Conservation (phyloP, 2,329 filamentous ascomycete species). For the Epichloe sibirici region DNA sequence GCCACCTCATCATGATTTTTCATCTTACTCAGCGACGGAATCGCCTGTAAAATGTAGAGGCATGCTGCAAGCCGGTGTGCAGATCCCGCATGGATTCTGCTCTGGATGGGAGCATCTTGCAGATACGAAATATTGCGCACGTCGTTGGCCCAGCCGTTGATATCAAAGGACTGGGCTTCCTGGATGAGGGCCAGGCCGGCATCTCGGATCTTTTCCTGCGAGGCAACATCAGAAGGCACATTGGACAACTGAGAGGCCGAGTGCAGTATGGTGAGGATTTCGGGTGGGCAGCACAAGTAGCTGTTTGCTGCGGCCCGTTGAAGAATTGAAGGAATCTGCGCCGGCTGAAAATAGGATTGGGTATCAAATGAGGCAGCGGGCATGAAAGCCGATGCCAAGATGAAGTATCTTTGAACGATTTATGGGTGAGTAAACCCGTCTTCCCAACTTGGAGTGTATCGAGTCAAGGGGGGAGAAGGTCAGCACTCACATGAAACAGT, state of each 20-base stretch:
- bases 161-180: conserved; percentile 27
- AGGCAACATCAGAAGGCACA: conserved; percentile 13
- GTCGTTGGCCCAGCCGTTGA: conserved; percentile 27
- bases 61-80: conserved; percentile 32
- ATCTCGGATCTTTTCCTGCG: conserved; percentile 17
- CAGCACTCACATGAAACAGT: conserved; percentile 32
- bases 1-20: conserved; percentile 16
- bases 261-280: conserved; percentile 31
- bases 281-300: conserved; percentile 34
- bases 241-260: conserved; percentile 29
- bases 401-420: conserved; percentile 25
- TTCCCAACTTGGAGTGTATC: not conserved
- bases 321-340: conserved; percentile 26
- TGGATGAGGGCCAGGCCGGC: conserved; percentile 23
- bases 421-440: not conserved
- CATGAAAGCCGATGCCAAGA: conserved; percentile 32
- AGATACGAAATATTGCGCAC: conserved; percentile 23
- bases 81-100: conserved; percentile 27
- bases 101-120: conserved; percentile 21
- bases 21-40: conserved; percentile 17
- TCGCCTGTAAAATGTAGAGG: conserved; percentile 32
- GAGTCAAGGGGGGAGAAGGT: too few relatives aligned
- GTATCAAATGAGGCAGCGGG: conserved; percentile 17
- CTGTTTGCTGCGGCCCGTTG: conserved; percentile 29
- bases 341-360: conserved; percentile 23